Evolutionary conservation across 2,329 filamentous ascomycete genomes (phyloP).

Genomic region (Neofusicoccum parvum): DNA sequence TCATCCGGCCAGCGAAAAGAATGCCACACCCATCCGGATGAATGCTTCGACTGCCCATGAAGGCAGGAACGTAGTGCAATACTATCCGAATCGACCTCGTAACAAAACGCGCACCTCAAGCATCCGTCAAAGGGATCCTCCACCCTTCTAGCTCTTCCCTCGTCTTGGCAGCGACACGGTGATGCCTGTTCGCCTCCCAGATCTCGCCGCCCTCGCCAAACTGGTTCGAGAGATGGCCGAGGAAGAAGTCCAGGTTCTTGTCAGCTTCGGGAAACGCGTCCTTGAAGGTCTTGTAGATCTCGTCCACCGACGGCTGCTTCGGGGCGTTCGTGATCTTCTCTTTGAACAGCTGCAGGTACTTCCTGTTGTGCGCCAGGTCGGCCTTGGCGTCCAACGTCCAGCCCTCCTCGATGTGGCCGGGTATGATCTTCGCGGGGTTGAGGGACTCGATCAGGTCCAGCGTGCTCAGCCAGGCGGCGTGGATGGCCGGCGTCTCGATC

Average conservation of each 20-base stretch:
- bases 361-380: slow-evolving; percentile 34
- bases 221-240: slow-evolving; percentile 37
- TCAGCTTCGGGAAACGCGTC: slow-evolving; percentile 32
- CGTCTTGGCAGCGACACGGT: slow-evolving; percentile 21
- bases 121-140: slow-evolving; percentile 17
- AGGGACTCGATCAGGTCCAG: slow-evolving; percentile 31
- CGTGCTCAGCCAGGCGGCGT: slow-evolving; percentile 29
- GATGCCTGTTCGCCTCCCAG: slow-evolving; percentile 39
- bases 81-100: too few relatives aligned
- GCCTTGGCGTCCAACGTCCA: slow-evolving; percentile 32
- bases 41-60: too few relatives aligned
- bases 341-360: slow-evolving; percentile 33
- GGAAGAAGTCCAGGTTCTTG: slow-evolving; percentile 39
- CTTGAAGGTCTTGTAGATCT: slow-evolving; percentile 35
- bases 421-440: slow-evolving; percentile 32
- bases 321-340: slow-evolving; percentile 33
- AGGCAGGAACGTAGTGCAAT: too few relatives aligned
- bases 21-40: too few relatives aligned
- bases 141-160: slow-evolving; percentile 23
- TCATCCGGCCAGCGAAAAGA: too few relatives aligned
- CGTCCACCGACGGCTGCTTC: slow-evolving; percentile 30
- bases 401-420: slow-evolving; percentile 32
- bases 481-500: slow-evolving; percentile 31
- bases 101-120: slow-evolving; percentile 28
- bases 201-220: slow-evolving; percentile 35